Evolutionary conservation across 352 stramenopile species (phyloP), one percentile per base, ranked within the genome.

Genomic region (Globisporangium abappressorium): DNA sequence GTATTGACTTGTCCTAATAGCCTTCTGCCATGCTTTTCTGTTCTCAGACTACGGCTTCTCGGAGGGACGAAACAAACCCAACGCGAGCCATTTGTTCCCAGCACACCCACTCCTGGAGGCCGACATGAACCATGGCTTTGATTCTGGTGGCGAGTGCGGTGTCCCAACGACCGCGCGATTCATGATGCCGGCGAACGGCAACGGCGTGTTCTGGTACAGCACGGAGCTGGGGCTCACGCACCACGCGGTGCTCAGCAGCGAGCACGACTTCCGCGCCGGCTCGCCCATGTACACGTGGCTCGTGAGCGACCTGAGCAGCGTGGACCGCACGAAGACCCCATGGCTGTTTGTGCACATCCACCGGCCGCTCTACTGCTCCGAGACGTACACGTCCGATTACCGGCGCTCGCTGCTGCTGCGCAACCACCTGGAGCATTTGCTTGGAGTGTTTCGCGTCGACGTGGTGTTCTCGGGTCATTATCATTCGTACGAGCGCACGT

Each of bases 71-170:
- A 18, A 20, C 43, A 51, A n/a, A 51, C 18, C 43, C 33, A 70
- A 71, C 24, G 66, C 70, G 22, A 73, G 62, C 14, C 69, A 80
- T 53, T 57, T 58, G 66, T 69, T 75, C 66, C 74, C 82, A 64
- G 36, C 59, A 2, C 63, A 82, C 49, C 56, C 61, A 20, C 56
- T 79, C 30, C 75, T 88, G 58, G 74, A 85, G 41, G 69, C 73
- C 9, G 59, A 76, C 0, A 65, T 58, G 14, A 73, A 67, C n/a
- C 63, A 69, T n/a, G 80, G 74, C 8, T 76, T 82, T 33, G 73
- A 95, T 60, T 85, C 75, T 14, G 78, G 78, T 28, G 92, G 92
- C 8, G 92, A 98, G 75, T 98, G 92, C 72, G 90, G 91, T 26
- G 79, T 98, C 11, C 85, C 92, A 0, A 82, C 78, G 5, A 64